phyloP scores from a whole-genome alignment of 2,329 filamentous ascomycete genomes.

The Stagonosporopsis chrysanthemi region DNA sequence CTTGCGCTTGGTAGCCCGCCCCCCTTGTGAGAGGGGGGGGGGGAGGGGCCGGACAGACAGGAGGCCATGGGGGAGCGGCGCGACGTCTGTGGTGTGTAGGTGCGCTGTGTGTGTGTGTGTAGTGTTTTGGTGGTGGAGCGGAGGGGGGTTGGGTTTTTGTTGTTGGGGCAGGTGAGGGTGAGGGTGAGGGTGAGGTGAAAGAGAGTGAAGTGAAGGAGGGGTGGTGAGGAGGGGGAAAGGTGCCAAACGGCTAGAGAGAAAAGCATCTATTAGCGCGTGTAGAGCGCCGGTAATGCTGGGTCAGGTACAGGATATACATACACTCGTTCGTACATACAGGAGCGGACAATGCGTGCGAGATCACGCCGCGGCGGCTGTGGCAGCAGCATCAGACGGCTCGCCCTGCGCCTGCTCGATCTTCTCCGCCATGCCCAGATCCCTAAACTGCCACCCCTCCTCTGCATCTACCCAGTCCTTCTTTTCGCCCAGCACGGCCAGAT shows the following conservation, averaged over 20 bases:
- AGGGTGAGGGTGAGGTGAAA: no score
- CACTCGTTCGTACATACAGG: not conserved
- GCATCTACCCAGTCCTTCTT: constrained; percentile 75
- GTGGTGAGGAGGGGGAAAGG: not conserved
- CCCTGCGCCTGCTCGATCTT: constrained; percentile 34
- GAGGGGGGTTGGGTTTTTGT: no score
- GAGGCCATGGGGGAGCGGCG: not conserved
- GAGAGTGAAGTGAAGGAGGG: no score
- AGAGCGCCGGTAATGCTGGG: not conserved
- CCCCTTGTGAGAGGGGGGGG: no score
- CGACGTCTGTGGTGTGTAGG: not conserved
- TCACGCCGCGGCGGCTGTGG: not conserved
- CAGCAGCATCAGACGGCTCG: constrained; percentile 9
- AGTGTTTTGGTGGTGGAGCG: no score
- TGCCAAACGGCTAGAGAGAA: not conserved
- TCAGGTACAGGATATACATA: not conserved
- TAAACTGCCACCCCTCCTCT: constrained; percentile 74
- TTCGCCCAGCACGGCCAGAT: constrained; percentile 80
- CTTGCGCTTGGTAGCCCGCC: not conserved
- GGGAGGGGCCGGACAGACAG: not conserved
- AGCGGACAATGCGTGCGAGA: no score
- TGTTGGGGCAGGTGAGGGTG: no score
- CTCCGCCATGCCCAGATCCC: constrained; percentile 71
- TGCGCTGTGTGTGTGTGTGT: not conserved
- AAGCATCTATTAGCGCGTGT: not conserved